Percentiles rank a stretch among this genome's conserved stretches.
phyloP scores from a whole-genome alignment of 1,284 basidiomycete species.

The Hypsizygus ulmarius region DNA sequence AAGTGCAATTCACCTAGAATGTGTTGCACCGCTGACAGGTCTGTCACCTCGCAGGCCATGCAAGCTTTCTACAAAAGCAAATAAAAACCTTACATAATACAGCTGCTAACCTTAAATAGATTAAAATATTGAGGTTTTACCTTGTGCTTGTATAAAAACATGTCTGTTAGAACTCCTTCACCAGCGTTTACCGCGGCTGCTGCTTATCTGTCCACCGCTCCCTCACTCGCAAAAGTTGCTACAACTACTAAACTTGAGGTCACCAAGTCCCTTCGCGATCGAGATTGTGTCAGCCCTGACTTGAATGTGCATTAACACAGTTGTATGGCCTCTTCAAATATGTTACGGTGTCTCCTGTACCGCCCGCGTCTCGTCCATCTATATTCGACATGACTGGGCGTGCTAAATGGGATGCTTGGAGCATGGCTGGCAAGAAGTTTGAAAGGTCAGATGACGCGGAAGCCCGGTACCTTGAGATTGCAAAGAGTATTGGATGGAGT shows the following conservation, averaged over 20 bases:
- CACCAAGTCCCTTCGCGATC: conserved; percentile 29
- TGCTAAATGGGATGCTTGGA: conserved; percentile 91
- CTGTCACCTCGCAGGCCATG: conserved; percentile 62
- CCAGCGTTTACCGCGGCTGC: conserved; percentile 59
- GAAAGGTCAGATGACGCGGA: conserved; percentile 45
- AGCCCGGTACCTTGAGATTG: conserved; percentile 69
- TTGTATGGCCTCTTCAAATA: conserved; percentile 87
- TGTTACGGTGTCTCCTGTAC: conserved; percentile 56
- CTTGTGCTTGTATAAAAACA: background rate
- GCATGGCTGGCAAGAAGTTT: conserved; percentile 49
- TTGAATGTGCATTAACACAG: conserved; percentile 40
- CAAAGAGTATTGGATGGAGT: conserved; percentile 66
- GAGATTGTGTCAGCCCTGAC: conserved; percentile 32
- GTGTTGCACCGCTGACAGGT: background rate
- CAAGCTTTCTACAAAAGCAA: conserved; percentile 65
- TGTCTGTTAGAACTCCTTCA: conserved; percentile 38
- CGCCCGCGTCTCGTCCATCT: conserved; percentile 65
- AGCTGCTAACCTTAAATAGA: conserved; percentile 9
- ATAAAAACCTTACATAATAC: conserved; percentile 17
- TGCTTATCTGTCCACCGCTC: conserved; percentile 56
- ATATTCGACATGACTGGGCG: conserved; percentile 79
- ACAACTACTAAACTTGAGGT: conserved; percentile 75
- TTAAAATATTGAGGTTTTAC: too few relatives aligned
- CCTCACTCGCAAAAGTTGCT: conserved; percentile 51
- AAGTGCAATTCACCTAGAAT: conserved; percentile 19